Evolutionary conservation across 768 basidiomycete genomes (phyloP).

Genomic region (Naematelia encephala): DNA sequence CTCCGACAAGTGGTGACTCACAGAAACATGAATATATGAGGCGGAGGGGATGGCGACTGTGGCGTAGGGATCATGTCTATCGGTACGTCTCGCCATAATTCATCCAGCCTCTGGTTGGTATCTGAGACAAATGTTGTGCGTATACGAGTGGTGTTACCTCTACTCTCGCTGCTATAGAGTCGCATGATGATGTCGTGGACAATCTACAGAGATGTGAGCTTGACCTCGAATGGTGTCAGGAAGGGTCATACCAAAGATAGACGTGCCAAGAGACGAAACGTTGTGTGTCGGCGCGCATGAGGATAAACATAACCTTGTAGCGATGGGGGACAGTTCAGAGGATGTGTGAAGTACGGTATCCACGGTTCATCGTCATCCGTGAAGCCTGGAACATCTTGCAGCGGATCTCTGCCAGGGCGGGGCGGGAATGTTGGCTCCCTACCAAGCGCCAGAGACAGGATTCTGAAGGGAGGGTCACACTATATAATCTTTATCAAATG

Average conservation of each 20-base stretch:
- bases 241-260: conserved; percentile 4
- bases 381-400: conserved; percentile 11
- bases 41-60: conserved; percentile 4
- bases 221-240: background rate
- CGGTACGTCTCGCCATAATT: conserved; percentile 10
- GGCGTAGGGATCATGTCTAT: background rate
- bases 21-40: conserved; percentile 15
- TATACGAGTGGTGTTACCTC: background rate
- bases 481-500: too few species aligned
- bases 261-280: conserved; percentile 5
- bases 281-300: background rate
- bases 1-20: background rate
- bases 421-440: conserved; percentile 18
- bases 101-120: conserved; percentile 8
- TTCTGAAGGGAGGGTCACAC: conserved; percentile 5
- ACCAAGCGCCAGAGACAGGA: conserved; percentile 15
- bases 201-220: conserved; percentile 6
- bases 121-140: conserved; percentile 6
- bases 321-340: conserved; percentile 12
- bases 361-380: conserved; percentile 16
- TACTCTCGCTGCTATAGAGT: conserved; percentile 14
- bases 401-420: conserved; percentile 6
- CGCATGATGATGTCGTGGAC: conserved; percentile 17
- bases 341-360: conserved; percentile 11
- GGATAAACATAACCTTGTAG: conserved; percentile 12